Evolutionary conservation across 116 monocot genomes (phyloP), one percentile per base, ranked within the genome.

Genomic region (Iris pallida): DNA sequence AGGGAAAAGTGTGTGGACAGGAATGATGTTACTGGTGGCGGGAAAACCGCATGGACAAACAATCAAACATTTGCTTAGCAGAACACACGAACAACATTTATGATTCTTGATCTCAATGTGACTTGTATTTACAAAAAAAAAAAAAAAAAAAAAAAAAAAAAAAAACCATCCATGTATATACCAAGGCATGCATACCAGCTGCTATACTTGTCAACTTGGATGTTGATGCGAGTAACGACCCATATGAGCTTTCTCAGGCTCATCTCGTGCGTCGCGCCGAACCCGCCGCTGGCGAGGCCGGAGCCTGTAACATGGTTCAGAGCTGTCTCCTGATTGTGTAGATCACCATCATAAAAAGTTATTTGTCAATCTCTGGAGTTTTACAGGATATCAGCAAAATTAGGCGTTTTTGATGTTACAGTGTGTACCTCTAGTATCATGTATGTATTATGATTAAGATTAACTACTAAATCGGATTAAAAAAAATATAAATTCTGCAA

Each of bases 181-280:
- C 20, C 8, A 58, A 58, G 20, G 8, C 30, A 42, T 73, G 8
- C 30, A 42, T 73, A 90, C 90, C 90, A 86, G 53, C 69, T 9
- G 62, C 80, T 79, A 61, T 90, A 86, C 59, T 71, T 78, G 55
- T 83, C 80, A 9, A 90, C 83, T 17, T 83, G 80, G n/a, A 90
- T 81, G 75, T 78, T 69, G 14, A 90, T 77, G 0, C 80, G 48
- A 40, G 82, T 82, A 45, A 83, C 80, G 4, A 90, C 80, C 86
- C 90, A 90, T 43, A 90, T 86, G 52, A 90, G 83, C 52, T 80
- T 72, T 30, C 75, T 71, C 44, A 74, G 53, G 59, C 62, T 75
- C 90, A 90, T 90, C 68, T 78, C 73, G 13, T 72, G 79, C 0
- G 90, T 82, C 1, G 90, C 83, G 4, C 83, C 85, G 15, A 90